Evolutionary conservation across 805 yeast genomes (phyloP), one percentile per base, ranked within the genome.

Genomic region (Starmera pachycereana): DNA sequence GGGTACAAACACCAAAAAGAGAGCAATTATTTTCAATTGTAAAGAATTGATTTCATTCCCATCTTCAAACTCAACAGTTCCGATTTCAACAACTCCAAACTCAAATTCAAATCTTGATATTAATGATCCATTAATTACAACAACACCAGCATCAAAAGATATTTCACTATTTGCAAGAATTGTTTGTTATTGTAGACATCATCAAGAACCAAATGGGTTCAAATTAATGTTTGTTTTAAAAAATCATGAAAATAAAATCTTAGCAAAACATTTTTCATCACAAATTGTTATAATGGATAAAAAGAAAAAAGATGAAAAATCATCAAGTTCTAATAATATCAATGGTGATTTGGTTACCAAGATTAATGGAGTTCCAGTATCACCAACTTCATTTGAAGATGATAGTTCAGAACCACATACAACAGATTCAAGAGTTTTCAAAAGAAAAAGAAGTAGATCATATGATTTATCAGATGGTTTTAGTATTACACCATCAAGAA

Each of bases 131-230:
- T 22, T 22, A 22, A 22, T 5, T 22, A 8, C 9, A 7, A 7
- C 27, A 22, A 7, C 27, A 22, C 27, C 27, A 7, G 27, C 27
- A 22, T 56, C 58, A 12, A 65, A 64, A 35, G 53, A 51, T 30
- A 52, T 75, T 14, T 76, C 71, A 37, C 56, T 78, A 5, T 74
- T 76, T 16, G 65, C 96, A 19, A 75, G 98, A 60, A 76, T 92
- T 33, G 90, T 90, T 9, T 90, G 98, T 61, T 90, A 92, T 58
- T 92, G 97, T 63, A 76, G 97, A 48, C 98, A 92, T 61, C 98
- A 92, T 61, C 77, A 78, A 48, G 96, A 89, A 46, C 66, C 79
- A n/a, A 72, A 72, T 33, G 98, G 98, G 2, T 90, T 89, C 65
- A 77, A 76, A 53, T 64, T 84, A 32, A 61, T 85, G 36, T 76